phyloP scores from a whole-genome alignment of 768 basidiomycete genomes.

The Leucosporidium yakuticum region DNA sequence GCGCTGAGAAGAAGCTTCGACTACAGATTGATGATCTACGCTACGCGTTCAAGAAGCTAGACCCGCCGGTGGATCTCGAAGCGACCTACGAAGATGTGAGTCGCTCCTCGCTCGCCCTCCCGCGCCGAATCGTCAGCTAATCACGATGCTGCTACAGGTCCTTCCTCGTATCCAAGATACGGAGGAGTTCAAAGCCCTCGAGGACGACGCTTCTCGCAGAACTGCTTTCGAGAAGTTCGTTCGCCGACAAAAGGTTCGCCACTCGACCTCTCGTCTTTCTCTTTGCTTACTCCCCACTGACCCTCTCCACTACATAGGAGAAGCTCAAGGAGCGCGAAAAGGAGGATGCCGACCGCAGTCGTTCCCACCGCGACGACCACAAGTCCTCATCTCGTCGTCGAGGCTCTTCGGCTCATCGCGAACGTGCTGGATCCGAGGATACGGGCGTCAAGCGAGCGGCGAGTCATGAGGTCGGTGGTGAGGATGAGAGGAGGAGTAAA shows the following conservation, averaged over 20 bases:
- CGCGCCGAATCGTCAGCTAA: neutral
- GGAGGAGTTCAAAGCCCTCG: slow-evolving; percentile 76
- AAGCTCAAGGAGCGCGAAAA: slow-evolving; percentile 32
- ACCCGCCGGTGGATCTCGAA: slow-evolving; percentile 70
- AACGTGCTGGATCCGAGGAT: slow-evolving; percentile 2
- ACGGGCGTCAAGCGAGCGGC: slow-evolving; percentile 7
- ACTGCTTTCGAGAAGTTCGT: slow-evolving; percentile 81
- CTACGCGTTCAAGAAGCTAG: slow-evolving; percentile 84
- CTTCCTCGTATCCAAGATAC: slow-evolving; percentile 72
- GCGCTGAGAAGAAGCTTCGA: slow-evolving; percentile 69
- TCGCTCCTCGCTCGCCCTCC: neutral
- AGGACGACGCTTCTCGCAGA: slow-evolving; percentile 69
- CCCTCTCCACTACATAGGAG: slow-evolving; percentile 46
- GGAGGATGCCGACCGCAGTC: slow-evolving; percentile 8
- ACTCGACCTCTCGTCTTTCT: slow-evolving; percentile 43
- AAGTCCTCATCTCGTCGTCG: slow-evolving; percentile 5
- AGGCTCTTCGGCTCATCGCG: slow-evolving; percentile 9
- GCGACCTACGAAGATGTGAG: slow-evolving; percentile 73
- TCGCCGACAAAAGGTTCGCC: slow-evolving; percentile 73
- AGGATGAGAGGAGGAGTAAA: slow-evolving; percentile 8
- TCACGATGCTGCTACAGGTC: slow-evolving; percentile 48
- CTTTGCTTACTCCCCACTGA: slow-evolving; percentile 56
- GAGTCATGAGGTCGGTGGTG: neutral
- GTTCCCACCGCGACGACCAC: neutral
- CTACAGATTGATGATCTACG: slow-evolving; percentile 92